Percentiles rank a stretch among this genome's conserved stretches.
Conservation (phyloP, 176 grass and related monocot genomes). For the Cymbopogon citratus region DNA sequence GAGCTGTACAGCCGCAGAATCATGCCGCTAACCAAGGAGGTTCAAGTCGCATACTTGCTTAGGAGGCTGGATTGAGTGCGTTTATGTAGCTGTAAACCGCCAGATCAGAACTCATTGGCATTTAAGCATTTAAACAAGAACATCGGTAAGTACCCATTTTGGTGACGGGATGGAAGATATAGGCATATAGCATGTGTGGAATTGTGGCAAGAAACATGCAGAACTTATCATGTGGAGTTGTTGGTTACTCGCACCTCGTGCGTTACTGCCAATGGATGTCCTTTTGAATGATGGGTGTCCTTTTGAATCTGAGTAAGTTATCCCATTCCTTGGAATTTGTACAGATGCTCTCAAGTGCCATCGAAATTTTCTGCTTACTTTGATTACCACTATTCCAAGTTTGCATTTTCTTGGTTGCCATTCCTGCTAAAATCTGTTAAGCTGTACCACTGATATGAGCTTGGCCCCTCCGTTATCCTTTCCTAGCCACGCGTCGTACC, state of each 20-base stretch:
- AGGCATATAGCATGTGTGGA: background rate
- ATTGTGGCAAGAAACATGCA: background rate
- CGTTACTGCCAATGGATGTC: background rate
- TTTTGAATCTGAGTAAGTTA: too few species aligned
- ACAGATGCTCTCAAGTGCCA: too few species aligned
- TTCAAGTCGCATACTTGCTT: slow-evolving; percentile 79
- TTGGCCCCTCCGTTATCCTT: too few species aligned
- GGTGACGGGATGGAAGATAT: background rate
- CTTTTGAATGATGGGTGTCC: background rate
- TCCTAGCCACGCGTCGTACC: too few species aligned
- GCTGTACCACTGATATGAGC: too few species aligned
- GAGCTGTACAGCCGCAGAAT: slow-evolving; percentile 71
- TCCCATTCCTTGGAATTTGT: too few species aligned
- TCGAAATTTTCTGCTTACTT: too few species aligned
- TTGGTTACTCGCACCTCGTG: background rate
- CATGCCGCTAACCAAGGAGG: slow-evolving; percentile 93
- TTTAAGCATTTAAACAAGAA: too few species aligned
- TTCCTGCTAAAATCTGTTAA: too few species aligned
- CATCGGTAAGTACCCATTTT: background rate
- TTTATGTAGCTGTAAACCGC: background rate
- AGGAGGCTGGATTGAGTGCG: slow-evolving; percentile 63
- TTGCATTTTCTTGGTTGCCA: too few species aligned
- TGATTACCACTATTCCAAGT: too few species aligned
- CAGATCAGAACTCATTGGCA: background rate
- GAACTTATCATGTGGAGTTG: background rate